Base-by-base conservation (phyloP, 2,329 filamentous ascomycete genomes). In the Teratosphaeria viscida region DNA sequence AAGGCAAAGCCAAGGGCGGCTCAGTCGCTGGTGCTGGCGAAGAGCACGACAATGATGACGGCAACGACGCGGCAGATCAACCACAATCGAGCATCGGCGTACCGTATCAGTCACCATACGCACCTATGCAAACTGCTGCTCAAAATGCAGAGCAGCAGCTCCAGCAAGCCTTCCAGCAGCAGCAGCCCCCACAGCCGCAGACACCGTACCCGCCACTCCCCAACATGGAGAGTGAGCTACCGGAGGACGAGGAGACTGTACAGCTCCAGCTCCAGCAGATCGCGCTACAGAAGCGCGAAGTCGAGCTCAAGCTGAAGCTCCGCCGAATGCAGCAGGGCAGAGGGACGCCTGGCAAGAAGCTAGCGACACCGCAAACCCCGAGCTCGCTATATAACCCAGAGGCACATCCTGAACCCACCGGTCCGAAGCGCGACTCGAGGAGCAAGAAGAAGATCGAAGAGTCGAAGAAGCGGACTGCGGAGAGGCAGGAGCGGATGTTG, bases 361-460 rank as follows among this genome's bases (percentile, higher is more conserved):
- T 59, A 8, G 27, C 29, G 6, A 57, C 58, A 26, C 62, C 59
- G 11, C 27, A 47, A 35, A 57, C 63, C 2, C 60, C 68, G 5
- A 62, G 57, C 56, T 57, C 62, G 3, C 62, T 68, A 35, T 69
- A 65, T 62, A 64, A 70, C 55, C 65, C 68, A 10, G 57, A 63
- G 29, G 55, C 65, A 43, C 47, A 61, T 43, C 29, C 39, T 26
- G 61, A 59, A 19, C 66, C 68, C 12, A 64, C 62, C 11, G 64
- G 61, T 37, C 67, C 67, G 7, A 72, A 72, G 59, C 66, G 71
- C 16, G 71, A 73, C 59, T 72, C 70, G 27, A 64, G 71, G 47
- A 72, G 69, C 61, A 73, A 73, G 63, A 73, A 72, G 63, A 73
- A 73, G 64, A 72, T 72, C 47, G 70, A 73, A 54, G 70, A 73